Conservation (phyloP, 306 rosid genomes). For the Prunus armeniaca region DNA sequence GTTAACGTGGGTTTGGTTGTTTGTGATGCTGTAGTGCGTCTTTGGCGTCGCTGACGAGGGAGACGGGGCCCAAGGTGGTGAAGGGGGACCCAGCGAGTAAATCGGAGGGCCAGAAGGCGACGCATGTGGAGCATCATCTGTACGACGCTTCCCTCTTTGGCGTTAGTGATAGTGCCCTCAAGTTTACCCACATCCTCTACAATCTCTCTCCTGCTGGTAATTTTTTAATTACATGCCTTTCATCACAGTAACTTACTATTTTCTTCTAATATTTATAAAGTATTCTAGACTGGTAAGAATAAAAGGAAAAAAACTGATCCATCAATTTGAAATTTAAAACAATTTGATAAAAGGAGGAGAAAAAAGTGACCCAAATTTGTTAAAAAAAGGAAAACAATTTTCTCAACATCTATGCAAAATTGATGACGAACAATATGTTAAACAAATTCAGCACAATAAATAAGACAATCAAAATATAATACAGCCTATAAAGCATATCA, state of each 20-base stretch:
- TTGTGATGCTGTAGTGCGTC: conserved; percentile 57
- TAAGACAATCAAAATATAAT: no score
- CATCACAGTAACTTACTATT: background rate
- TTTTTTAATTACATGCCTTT: background rate
- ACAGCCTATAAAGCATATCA: no score
- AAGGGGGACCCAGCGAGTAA: conserved; percentile 71
- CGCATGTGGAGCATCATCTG: conserved; percentile 41
- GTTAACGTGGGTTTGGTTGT: background rate
- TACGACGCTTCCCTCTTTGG: conserved; percentile 49
- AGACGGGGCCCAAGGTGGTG: conserved; percentile 87
- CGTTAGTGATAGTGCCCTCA: conserved; percentile 78
- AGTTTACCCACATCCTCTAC: conserved; percentile 87
- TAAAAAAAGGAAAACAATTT: no score
- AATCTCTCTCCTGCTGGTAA: conserved; percentile 94
- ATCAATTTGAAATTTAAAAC: no score
- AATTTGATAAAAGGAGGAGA: no score
- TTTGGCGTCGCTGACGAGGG: conserved; percentile 85
- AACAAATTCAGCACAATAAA: no score
- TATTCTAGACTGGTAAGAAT: background rate
- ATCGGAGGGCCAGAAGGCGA: conserved; percentile 19
- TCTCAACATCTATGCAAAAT: no score
- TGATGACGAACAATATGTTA: no score
- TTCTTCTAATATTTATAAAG: no score
- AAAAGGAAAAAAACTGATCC: background rate
- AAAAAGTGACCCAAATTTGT: no score